These are phyloP conservation scores for Pythium rhizo-oryzae DNA, from an alignment of 352 stramenopile genomes.

Conservation along the genomic window DNA sequence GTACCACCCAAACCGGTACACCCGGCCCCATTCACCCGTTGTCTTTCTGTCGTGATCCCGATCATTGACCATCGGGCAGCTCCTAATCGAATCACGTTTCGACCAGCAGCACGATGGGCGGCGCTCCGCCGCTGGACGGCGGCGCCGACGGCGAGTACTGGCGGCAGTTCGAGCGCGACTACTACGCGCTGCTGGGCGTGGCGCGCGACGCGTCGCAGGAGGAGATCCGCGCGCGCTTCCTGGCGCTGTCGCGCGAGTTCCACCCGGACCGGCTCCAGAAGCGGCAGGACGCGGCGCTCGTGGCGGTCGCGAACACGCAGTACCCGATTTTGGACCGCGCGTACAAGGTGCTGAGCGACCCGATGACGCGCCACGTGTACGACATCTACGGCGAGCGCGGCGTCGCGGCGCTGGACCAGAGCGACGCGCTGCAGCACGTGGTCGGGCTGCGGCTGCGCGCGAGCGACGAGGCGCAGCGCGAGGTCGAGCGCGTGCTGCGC, in stretches of 20 bases:
- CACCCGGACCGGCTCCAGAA: constrained; percentile 76
- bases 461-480: constrained; percentile 53
- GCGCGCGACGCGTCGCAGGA: constrained; percentile 51
- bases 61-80: background rate
- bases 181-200: constrained; percentile 83
- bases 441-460: constrained; percentile 53
- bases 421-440: constrained; percentile 38
- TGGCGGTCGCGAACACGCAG: constrained; percentile 71
- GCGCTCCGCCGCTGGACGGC: constrained; percentile 1
- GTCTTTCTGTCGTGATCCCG: background rate
- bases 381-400: constrained; percentile 79
- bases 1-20: constrained; percentile 12
- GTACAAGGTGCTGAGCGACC: constrained; percentile 83
- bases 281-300: constrained; percentile 47
- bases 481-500: constrained; percentile 59
- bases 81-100: background rate
- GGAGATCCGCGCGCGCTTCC: constrained; percentile 71
- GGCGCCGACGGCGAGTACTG: constrained; percentile 39
- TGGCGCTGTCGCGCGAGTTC: constrained; percentile 79
- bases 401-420: constrained; percentile 67
- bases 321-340: constrained; percentile 80
- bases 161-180: constrained; percentile 75
- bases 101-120: background rate
- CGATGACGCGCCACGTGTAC: constrained; percentile 67
- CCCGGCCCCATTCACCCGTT: background rate